These are phyloP conservation scores for Spiraea crenata DNA, from an alignment of 331 rosid genomes.

Conservation along the genomic window DNA sequence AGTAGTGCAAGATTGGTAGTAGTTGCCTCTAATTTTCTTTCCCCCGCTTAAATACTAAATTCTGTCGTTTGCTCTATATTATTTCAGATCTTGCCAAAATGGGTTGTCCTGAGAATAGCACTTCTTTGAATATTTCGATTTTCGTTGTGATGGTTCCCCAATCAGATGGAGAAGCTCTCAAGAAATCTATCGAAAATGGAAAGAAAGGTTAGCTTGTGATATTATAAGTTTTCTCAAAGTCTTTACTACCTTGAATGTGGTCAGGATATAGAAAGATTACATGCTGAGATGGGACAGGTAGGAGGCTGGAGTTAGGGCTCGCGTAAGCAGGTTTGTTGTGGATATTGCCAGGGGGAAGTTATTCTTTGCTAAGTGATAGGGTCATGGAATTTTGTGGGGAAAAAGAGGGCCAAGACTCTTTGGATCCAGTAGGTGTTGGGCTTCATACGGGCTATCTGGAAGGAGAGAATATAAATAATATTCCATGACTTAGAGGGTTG, in stretches of 20 bases:
- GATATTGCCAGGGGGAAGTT: too few relatives aligned
- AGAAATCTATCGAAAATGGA: slow-evolving; percentile 42
- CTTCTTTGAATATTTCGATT: slow-evolving; percentile 52
- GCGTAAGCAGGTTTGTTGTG: background rate
- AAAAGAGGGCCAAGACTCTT: background rate
- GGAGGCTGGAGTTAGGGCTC: background rate
- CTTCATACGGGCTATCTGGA: background rate
- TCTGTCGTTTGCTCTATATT: slow-evolving; percentile 8
- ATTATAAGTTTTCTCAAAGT: slow-evolving; percentile 15
- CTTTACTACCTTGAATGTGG: slow-evolving; percentile 1
- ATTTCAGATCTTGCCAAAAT: slow-evolving; percentile 61
- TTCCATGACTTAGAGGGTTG: background rate
- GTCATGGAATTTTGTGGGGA: background rate
- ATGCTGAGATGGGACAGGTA: background rate
- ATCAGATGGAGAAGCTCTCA: slow-evolving; percentile 57
- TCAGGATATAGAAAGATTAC: slow-evolving; percentile 7
- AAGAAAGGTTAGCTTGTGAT: slow-evolving; percentile 47
- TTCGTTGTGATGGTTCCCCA: slow-evolving; percentile 65
- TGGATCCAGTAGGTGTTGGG: background rate
- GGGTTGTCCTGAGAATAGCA: slow-evolving; percentile 51
- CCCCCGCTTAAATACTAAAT: background rate
- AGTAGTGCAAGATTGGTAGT: too few relatives aligned
- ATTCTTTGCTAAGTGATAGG: background rate
- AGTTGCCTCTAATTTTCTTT: background rate
- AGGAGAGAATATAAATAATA: background rate